Conservation (phyloP, 768 basidiomycete species). For the Boletus vinaceobasis region DNA sequence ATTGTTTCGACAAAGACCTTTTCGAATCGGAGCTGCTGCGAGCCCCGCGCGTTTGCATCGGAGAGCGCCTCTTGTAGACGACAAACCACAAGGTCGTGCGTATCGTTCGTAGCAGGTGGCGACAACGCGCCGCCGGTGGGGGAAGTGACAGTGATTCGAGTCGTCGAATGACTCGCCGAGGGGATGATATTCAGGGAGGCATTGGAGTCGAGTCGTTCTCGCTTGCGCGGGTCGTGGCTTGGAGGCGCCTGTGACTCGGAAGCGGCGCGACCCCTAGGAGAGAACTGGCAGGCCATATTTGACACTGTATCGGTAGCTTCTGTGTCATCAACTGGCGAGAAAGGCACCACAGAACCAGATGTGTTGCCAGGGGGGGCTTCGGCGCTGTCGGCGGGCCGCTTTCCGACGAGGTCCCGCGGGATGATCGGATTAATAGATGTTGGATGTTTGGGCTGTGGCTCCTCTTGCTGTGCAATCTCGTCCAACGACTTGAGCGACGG, state of each 20-base stretch:
- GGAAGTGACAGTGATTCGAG: conserved; percentile 46
- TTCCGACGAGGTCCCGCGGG: conserved; percentile 5
- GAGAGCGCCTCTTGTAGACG: conserved; percentile 60
- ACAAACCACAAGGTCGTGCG: conserved; percentile 43
- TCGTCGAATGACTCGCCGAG: conserved; percentile 7
- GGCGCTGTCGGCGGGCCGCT: not conserved
- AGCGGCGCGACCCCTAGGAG: conserved; percentile 26
- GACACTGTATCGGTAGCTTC: conserved; percentile 16
- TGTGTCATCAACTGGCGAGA: not conserved
- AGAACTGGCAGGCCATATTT: conserved; percentile 9
- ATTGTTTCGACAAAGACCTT: conserved; percentile 70
- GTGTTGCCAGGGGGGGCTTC: not conserved
- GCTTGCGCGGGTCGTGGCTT: conserved; percentile 5
- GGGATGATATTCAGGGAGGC: conserved; percentile 17
- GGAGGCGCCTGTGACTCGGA: conserved; percentile 30
- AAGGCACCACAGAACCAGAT: not conserved
- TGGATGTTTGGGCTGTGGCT: conserved; percentile 28
- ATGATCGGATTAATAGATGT: conserved; percentile 18
- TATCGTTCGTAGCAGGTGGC: conserved; percentile 31
- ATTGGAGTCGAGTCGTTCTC: conserved; percentile 27
- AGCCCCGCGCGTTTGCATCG: conserved; percentile 57
- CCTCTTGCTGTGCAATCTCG: conserved; percentile 42
- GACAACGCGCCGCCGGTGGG: conserved; percentile 32
- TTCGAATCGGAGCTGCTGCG: conserved; percentile 66
- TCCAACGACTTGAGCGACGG: conserved; percentile 47